Percentiles rank a stretch among this genome's conserved stretches.
phyloP scores from a whole-genome alignment of 2,329 filamentous ascomycete genomes.

The Hymenoscyphus occultus region DNA sequence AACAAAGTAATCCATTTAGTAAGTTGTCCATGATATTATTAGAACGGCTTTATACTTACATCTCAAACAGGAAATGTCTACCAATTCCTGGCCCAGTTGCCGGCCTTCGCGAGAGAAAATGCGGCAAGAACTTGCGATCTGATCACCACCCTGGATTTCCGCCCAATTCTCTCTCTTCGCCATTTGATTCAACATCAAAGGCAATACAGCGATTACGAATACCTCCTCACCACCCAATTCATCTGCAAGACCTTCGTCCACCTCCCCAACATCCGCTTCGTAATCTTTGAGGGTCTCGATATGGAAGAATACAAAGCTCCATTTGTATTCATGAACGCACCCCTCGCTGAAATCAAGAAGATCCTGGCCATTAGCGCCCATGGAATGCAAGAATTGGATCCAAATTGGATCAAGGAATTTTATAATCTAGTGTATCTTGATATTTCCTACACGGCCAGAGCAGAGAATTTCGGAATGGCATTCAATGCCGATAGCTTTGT shows the following conservation, averaged over 20 bases:
- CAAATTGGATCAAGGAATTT: not conserved
- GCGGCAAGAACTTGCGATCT: conserved; percentile 41
- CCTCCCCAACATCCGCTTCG: conserved; percentile 19
- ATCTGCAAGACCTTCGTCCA: conserved; percentile 4
- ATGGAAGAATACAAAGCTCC: not conserved
- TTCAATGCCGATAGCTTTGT: not conserved
- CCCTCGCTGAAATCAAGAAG: not conserved
- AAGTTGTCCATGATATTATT: conserved; percentile 3
- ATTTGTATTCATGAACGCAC: not conserved
- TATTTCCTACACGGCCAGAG: conserved; percentile 20
- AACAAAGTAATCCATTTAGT: conserved; percentile 19
- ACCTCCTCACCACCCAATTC: conserved; percentile 7
- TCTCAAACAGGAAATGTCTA: not conserved
- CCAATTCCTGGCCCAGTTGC: conserved; percentile 9
- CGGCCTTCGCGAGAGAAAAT: conserved; percentile 20
- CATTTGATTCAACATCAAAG: not conserved
- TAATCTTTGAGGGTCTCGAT: conserved; percentile 9
- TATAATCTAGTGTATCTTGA: conserved; percentile 25
- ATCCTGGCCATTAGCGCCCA: not conserved
- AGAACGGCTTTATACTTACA: not conserved
- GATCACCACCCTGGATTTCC: conserved; percentile 48
- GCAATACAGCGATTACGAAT: conserved; percentile 8
- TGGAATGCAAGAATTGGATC: conserved; percentile 1
- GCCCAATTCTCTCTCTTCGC: conserved; percentile 26
- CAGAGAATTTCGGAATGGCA: not conserved